Evolutionary conservation across 768 basidiomycete genomes (phyloP).

Genomic region (Lentinus tigrinus): DNA sequence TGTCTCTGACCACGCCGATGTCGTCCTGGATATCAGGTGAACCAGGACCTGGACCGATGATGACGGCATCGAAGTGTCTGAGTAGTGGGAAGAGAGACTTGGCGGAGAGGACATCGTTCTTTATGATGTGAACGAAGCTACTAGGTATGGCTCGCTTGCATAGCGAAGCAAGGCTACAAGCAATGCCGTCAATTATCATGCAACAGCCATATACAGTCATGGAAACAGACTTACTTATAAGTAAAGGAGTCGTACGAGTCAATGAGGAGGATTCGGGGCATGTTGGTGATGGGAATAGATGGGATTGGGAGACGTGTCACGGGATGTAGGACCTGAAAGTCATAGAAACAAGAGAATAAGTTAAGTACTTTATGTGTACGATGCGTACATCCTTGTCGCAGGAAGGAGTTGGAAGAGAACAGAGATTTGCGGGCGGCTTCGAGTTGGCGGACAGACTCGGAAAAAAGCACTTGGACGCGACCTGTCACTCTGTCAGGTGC

Average conservation of each 20-base stretch:
- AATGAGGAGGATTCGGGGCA: conserved; percentile 62
- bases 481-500: no score
- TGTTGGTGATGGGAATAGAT: neutral
- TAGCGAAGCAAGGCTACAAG: conserved; percentile 65
- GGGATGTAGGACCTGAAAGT: neutral
- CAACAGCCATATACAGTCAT: neutral
- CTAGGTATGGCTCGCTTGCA: conserved; percentile 62
- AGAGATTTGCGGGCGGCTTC: no score
- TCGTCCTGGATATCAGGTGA: conserved; percentile 64
- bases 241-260: conserved; percentile 90
- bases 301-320: neutral
- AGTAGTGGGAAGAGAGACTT: conserved; percentile 53
- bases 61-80: conserved; percentile 60
- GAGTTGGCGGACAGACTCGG: neutral
- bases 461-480: neutral
- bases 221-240: conserved; percentile 56
- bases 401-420: no score
- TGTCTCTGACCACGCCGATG: conserved; percentile 64
- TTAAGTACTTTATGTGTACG: neutral
- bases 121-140: conserved; percentile 65
- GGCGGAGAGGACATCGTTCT: conserved; percentile 62
- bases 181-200: neutral
- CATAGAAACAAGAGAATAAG: neutral
- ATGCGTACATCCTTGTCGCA: neutral
- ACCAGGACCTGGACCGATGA: conserved; percentile 82